Percentiles rank a stretch among this genome's conserved stretches.
Evolutionary conservation across 2,329 filamentous ascomycete species (phyloP).

Genomic region (Aureobasidium sp.): DNA sequence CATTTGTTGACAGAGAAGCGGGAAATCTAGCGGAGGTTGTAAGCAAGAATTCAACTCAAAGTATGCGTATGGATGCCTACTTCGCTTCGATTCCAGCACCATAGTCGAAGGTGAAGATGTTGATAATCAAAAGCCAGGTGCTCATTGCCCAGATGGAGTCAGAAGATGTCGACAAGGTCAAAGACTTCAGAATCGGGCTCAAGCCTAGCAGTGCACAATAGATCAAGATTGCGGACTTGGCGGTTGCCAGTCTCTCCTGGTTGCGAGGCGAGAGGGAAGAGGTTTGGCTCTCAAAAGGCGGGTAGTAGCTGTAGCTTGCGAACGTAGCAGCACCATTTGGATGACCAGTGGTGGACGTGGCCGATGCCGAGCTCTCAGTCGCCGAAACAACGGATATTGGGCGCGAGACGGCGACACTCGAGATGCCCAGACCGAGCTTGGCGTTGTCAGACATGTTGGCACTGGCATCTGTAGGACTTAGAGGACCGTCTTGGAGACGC

Average conservation of each 20-base stretch:
- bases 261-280: slow-evolving; percentile 44
- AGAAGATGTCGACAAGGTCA: slow-evolving; percentile 84
- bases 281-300: slow-evolving; percentile 27
- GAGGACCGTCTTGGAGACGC: not conserved
- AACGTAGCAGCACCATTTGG: slow-evolving; percentile 34
- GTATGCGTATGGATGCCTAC: slow-evolving; percentile 17
- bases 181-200: slow-evolving; percentile 88
- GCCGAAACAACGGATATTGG: not conserved
- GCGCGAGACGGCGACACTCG: not conserved
- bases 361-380: not conserved
- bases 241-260: slow-evolving; percentile 62
- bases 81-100: slow-evolving; percentile 56
- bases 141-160: slow-evolving; percentile 98
- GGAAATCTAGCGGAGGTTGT: slow-evolving; percentile 39
- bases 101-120: slow-evolving; percentile 98
- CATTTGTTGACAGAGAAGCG: slow-evolving; percentile 80
- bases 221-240: slow-evolving; percentile 87
- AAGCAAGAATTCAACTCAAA: not conserved
- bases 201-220: slow-evolving; percentile 87
- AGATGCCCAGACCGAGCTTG: slow-evolving; percentile 16
- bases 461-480: not conserved
- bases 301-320: slow-evolving; percentile 27
- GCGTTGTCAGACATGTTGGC: slow-evolving; percentile 9
- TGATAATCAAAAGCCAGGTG: slow-evolving; percentile 85
- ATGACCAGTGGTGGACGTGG: slow-evolving; percentile 19